These are phyloP conservation scores for Suhomyces emberorum DNA, from an alignment of 805 yeast genomes.

Conservation along the genomic window DNA sequence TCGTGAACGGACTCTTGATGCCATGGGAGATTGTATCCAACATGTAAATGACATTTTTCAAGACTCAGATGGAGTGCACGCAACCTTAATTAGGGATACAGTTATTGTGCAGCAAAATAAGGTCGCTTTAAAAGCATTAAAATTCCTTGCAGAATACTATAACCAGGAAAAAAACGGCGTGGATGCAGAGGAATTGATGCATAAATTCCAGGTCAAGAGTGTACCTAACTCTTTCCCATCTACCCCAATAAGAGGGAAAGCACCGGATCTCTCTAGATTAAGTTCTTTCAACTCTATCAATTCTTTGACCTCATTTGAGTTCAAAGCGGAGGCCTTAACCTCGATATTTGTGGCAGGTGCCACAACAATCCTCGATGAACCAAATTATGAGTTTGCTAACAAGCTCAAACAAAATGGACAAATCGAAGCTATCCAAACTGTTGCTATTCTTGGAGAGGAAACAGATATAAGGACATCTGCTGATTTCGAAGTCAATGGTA, in stretches of 20 bases:
- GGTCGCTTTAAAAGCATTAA: conserved; percentile 53
- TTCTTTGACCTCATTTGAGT: background rate
- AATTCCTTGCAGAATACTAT: conserved; percentile 44
- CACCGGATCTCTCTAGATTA: background rate
- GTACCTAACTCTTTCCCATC: conserved; percentile 15
- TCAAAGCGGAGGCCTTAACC: conserved; percentile 1
- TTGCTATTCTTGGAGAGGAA: conserved; percentile 47
- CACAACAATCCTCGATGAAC: conserved; percentile 65
- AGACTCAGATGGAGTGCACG: conserved; percentile 60
- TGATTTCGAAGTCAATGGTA: conserved; percentile 60
- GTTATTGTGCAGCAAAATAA: conserved; percentile 70
- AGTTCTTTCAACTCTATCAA: background rate
- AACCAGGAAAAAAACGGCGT: conserved; percentile 15
- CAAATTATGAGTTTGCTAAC: conserved; percentile 54
- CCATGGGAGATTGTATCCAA: conserved; percentile 81
- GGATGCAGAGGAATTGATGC: conserved; percentile 16
- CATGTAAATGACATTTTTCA: conserved; percentile 76
- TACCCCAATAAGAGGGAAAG: conserved; percentile 11
- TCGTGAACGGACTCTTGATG: conserved; percentile 58
- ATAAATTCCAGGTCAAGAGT: conserved; percentile 23
- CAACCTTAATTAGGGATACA: conserved; percentile 64
- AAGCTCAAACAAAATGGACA: conserved; percentile 32
- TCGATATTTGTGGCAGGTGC: conserved; percentile 59
- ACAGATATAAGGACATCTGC: conserved; percentile 54
- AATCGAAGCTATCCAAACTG: conserved; percentile 51